Base-by-base conservation (phyloP, 108 stramenopile species). In the Cyclotella cryptica region DNA sequence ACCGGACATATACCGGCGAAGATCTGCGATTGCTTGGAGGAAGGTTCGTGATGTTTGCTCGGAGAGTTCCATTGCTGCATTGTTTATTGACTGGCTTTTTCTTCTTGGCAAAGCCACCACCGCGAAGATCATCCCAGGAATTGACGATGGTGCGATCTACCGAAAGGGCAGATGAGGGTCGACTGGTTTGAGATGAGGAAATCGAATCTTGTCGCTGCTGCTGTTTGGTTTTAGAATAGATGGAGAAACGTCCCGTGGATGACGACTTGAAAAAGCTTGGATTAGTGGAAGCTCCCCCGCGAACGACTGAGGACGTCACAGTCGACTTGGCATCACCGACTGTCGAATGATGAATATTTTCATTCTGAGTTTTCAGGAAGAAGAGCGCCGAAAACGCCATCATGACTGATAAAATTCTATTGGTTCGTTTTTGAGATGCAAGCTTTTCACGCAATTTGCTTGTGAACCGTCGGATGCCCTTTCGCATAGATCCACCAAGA, bases 1-100 rank as follows among this genome's bases (percentile, higher is more conserved):
- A 29, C 97, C 97, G 15, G 69, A 63, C 90, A 95, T 95, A 81
- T 87, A 95, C 17, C 72, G 19, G 12, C 61, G 64, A 45, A 94
- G 77, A 53, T 90, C 90, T 6, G 57, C 40, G 15, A 90, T 54
- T 52, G 93, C 93, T 21, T 88, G 88, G 45, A 68, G 53, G 61
- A 94, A 69, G 1, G 91, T 92, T 43, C 79, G 63, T n/a, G 74
- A 71, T 19, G 88, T 87, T 54, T 81, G 73, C 39, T 69, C 51
- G 13, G 80, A 65, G 6, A 81, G 55, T 54, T 74, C 72, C 2
- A 68, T 65, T 27, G 66, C 69, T 47, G 62, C 49, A 44, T 35
- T 46, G 72, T 39, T 44, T 27, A 47, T n/a, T 27, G 41, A 55
- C 53, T 43, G 45, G 39, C 26, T 60, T 68, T 29, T 43, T 49